These are phyloP conservation scores for Phytophthora kernoviae DNA, from an alignment of 352 stramenopile species.

Conservation along the genomic window DNA sequence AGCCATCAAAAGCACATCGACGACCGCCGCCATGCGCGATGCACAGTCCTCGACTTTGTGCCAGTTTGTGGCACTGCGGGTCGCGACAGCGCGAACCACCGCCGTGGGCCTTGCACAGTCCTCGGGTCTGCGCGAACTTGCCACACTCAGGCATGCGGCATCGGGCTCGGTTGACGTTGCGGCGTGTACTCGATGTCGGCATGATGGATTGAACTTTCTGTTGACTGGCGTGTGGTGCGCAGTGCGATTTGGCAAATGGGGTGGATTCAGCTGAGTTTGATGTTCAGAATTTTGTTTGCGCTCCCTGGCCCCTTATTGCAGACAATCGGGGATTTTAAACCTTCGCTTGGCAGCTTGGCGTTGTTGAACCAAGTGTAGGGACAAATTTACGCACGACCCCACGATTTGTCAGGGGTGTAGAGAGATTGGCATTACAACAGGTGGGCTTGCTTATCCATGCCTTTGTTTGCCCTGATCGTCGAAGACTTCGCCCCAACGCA, in stretches of 20 bases:
- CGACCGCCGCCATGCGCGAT: constrained; percentile 78
- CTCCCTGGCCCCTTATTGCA: neutral
- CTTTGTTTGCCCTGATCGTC: neutral
- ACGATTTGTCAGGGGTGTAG: constrained; percentile 22
- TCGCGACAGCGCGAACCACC: constrained; percentile 81
- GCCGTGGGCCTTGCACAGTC: constrained; percentile 82
- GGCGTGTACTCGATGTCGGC: constrained; percentile 33
- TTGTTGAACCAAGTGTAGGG: constrained; percentile 1
- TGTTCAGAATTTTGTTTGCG: constrained; percentile 36
- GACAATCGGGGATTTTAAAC: neutral
- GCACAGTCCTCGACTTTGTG: constrained; percentile 74
- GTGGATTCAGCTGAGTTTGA: neutral
- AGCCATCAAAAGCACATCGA: constrained; percentile 68
- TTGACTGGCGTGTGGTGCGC: neutral
- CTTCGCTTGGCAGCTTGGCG: neutral
- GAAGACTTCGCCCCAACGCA: neutral
- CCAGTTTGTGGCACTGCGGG: constrained; percentile 72
- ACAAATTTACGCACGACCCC: constrained; percentile 30
- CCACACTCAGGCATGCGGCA: constrained; percentile 69
- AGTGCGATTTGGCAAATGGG: constrained; percentile 29
- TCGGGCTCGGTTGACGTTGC: constrained; percentile 69
- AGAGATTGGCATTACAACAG: constrained; percentile 9
- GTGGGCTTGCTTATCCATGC: neutral
- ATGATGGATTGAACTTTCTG: constrained; percentile 33
- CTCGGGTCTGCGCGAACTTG: constrained; percentile 81